Percentiles rank a stretch among this genome's conserved stretches.
These are phyloP conservation scores for Pseudogymnoascus sp. DNA, from an alignment of 2,329 filamentous ascomycete species.

Conservation along the genomic window DNA sequence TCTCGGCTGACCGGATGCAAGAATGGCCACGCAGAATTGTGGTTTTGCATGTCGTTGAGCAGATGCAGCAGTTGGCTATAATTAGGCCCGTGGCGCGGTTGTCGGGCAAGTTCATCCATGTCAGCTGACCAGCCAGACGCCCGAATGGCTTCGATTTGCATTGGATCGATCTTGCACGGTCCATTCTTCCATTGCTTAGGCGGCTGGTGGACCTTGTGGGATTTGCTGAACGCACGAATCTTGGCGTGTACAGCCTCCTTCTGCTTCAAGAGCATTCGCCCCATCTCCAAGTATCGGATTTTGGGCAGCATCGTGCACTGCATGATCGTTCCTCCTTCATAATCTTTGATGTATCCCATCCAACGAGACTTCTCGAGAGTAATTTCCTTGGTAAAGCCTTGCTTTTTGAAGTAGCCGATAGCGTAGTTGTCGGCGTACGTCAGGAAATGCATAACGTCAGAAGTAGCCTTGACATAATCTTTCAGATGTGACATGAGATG, in stretches of 20 bases:
- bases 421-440: constrained; percentile 99
- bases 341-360: constrained; percentile 99
- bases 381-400: constrained; percentile 98
- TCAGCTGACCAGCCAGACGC: constrained; percentile 91
- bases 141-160: constrained; percentile 79
- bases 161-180: constrained; percentile 65
- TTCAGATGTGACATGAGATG: constrained; percentile 98
- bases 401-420: constrained; percentile 98
- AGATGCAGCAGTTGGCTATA: constrained; percentile 90
- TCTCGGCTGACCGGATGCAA: constrained; percentile 87
- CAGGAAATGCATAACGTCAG: constrained; percentile 94
- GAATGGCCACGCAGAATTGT: constrained; percentile 90
- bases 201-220: constrained; percentile 76
- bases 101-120: constrained; percentile 93
- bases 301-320: constrained; percentile 96
- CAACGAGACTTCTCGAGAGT: constrained; percentile 81
- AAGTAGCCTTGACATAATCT: constrained; percentile 95
- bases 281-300: constrained; percentile 86
- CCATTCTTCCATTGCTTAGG: constrained; percentile 79
- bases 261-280: constrained; percentile 92
- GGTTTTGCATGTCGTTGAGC: constrained; percentile 91
- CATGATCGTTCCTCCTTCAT: constrained; percentile 98
- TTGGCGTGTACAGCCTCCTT: constrained; percentile 94
- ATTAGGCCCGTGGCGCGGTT: constrained; percentile 90
- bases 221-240: constrained; percentile 83